phyloP scores from a whole-genome alignment of 1,139 yeast species.

The Yamadazyma jaroonii region DNA sequence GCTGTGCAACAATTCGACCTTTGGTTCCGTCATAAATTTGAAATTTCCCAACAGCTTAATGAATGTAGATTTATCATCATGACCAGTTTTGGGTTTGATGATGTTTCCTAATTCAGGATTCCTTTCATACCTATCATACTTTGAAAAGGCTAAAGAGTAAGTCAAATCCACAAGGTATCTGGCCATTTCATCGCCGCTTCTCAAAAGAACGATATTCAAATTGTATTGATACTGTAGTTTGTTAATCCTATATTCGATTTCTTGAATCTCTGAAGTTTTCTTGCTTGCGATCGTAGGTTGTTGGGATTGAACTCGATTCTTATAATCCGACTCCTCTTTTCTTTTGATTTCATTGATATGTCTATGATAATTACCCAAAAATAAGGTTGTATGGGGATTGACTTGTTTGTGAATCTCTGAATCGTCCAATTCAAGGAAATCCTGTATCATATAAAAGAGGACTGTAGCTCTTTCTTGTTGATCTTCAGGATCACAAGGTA shows the following conservation, averaged over 20 bases:
- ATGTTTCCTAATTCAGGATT: constrained; percentile 53
- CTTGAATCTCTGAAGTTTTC: constrained; percentile 17
- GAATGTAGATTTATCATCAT: constrained; percentile 43
- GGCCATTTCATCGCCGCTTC: constrained; percentile 45
- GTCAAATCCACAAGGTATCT: constrained; percentile 57
- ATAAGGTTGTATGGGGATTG: constrained; percentile 29
- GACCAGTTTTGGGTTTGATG: constrained; percentile 54
- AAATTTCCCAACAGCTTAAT: constrained; percentile 52
- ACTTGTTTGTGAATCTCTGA: constrained; percentile 14
- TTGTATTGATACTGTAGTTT: constrained; percentile 29
- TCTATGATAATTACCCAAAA: constrained; percentile 50
- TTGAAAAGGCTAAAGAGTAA: constrained; percentile 49
- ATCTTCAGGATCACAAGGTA: constrained; percentile 45
- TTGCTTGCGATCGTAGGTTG: background rate
- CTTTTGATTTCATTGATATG: constrained; percentile 41
- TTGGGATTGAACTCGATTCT: constrained; percentile 29
- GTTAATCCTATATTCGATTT: constrained; percentile 30
- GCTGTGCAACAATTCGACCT: constrained; percentile 32
- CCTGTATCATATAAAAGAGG: constrained; percentile 45
- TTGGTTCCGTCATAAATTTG: constrained; percentile 51
- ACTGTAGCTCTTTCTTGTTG: constrained; percentile 43
- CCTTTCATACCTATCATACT: constrained; percentile 56
- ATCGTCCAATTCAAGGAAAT: constrained; percentile 36
- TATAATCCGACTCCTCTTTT: constrained; percentile 45
- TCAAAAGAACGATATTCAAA: constrained; percentile 47